Conservation (phyloP, 2,329 filamentous ascomycete species). For the Pseudogymnoascus destructans region DNA sequence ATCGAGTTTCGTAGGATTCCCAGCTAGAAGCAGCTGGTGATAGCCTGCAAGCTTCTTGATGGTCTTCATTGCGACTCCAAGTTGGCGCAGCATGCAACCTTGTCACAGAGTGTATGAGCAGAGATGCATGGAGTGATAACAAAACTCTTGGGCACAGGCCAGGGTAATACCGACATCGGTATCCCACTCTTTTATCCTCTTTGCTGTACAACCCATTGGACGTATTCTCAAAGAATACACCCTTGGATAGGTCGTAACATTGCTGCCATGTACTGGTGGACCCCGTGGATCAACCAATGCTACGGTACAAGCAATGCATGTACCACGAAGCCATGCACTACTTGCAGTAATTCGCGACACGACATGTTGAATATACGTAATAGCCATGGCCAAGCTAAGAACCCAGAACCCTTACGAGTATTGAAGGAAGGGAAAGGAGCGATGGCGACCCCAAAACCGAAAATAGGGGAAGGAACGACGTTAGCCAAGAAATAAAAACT, state of each 20-base stretch:
- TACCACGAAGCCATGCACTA: background rate
- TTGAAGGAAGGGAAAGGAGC: background rate
- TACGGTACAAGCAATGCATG: background rate
- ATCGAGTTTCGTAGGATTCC: constrained; percentile 26
- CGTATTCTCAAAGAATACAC: background rate
- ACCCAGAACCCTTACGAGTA: background rate
- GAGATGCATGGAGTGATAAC: background rate
- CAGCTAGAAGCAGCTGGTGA: constrained; percentile 28
- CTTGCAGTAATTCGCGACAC: background rate
- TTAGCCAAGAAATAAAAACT: background rate
- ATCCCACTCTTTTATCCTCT: constrained; percentile 13
- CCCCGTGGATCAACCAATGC: background rate
- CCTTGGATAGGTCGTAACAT: background rate
- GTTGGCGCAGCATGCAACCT: background rate
- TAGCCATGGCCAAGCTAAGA: background rate
- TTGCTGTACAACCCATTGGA: background rate
- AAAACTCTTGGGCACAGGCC: background rate
- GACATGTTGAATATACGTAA: constrained; percentile 5
- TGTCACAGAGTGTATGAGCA: background rate
- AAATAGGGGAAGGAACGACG: background rate
- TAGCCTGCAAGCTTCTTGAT: constrained; percentile 26
- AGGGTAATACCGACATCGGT: constrained; percentile 18
- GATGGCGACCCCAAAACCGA: background rate
- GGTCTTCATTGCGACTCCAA: constrained; percentile 20
- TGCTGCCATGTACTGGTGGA: background rate